These are phyloP conservation scores for Torulaspora pretoriensis DNA, from an alignment of 1,139 yeast genomes.

Conservation along the genomic window DNA sequence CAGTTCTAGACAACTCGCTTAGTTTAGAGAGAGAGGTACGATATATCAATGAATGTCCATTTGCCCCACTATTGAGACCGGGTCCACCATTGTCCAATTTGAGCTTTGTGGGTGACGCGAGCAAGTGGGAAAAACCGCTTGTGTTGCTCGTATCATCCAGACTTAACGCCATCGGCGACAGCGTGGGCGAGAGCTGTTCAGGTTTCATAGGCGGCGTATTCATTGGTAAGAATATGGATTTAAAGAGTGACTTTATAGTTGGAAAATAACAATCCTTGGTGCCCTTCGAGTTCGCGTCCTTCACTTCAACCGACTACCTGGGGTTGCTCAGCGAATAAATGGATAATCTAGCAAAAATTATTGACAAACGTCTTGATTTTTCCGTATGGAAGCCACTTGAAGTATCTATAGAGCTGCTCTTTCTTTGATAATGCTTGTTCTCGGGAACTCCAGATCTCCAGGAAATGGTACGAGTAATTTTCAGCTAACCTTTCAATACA, in stretches of 20 bases:
- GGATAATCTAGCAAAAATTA: not conserved
- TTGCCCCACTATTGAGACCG: constrained; percentile 73
- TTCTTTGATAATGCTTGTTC: no score
- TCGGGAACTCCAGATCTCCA: no score
- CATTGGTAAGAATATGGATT: constrained; percentile 12
- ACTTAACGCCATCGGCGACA: constrained; percentile 31
- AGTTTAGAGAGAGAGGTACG: constrained; percentile 35
- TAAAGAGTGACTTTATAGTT: constrained; percentile 6
- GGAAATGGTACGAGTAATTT: not conserved
- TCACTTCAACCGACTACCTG: not conserved
- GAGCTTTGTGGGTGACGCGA: constrained; percentile 29
- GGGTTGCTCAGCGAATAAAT: not conserved
- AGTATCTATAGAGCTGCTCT: not conserved
- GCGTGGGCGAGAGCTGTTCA: constrained; percentile 26
- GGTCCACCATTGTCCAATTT: constrained; percentile 73
- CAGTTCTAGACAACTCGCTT: constrained; percentile 26
- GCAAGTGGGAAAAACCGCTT: constrained; percentile 18
- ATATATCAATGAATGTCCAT: constrained; percentile 22
- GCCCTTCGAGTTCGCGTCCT: not conserved
- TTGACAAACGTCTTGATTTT: not conserved
- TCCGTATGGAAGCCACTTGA: not conserved
- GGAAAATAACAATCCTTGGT: not conserved
- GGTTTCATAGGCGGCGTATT: constrained; percentile 26
- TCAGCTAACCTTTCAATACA: not conserved
- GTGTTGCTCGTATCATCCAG: constrained; percentile 26